Evolutionary conservation across 805 yeast genomes (phyloP).

Genomic region (Candida nonsorbophila): DNA sequence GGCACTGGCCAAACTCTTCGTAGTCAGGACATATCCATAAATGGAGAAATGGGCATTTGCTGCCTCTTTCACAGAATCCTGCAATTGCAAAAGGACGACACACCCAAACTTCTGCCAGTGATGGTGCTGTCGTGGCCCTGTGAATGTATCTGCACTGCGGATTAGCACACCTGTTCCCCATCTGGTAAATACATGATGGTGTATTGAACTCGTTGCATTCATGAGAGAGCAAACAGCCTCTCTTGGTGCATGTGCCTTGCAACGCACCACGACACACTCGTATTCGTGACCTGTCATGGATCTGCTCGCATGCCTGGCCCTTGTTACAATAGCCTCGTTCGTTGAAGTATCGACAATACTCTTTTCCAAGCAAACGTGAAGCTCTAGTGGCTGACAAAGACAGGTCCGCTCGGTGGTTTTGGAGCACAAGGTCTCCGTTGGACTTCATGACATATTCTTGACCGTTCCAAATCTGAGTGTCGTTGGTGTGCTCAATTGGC

Average conservation of each 20-base stretch:
- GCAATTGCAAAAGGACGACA: conserved; percentile 66
- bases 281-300: conserved; percentile 46
- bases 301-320: conserved; percentile 46
- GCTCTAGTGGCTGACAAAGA: too few relatives aligned
- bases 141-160: conserved; percentile 40
- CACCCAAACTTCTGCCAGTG: conserved; percentile 29
- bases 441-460: too few relatives aligned
- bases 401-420: too few relatives aligned
- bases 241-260: conserved; percentile 41
- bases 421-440: too few relatives aligned
- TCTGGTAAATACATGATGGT: conserved; percentile 25
- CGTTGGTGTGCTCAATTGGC: too few relatives aligned
- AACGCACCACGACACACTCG: conserved; percentile 51
- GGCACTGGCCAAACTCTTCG: conserved; percentile 56
- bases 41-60: conserved; percentile 53
- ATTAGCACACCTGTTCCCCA: conserved; percentile 22
- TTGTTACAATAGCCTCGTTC: conserved; percentile 48
- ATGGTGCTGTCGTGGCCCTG: neutral
- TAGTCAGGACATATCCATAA: conserved; percentile 66
- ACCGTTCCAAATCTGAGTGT: too few relatives aligned
- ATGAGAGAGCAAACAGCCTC: conserved; percentile 54
- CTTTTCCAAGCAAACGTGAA: too few relatives aligned
- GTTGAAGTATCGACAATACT: conserved; percentile 38
- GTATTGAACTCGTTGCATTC: conserved; percentile 54
- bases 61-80: conserved; percentile 66